Conservation (phyloP, 441 rosid genomes). For the Jatropha multifida region DNA sequence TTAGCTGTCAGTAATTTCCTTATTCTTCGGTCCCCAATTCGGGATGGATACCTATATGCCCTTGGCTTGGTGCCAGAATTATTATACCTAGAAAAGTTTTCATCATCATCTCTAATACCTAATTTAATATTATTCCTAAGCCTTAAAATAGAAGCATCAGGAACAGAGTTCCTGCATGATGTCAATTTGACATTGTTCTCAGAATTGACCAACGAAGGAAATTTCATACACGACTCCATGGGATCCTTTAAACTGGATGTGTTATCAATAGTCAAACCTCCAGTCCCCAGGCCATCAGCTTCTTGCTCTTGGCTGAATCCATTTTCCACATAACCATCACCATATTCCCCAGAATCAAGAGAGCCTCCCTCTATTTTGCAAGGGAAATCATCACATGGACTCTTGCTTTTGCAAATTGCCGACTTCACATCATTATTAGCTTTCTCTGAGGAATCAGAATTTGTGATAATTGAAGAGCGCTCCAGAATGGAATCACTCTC, state of each 20-base stretch:
- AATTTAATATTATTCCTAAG: constrained; percentile 54
- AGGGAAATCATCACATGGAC: constrained; percentile 26
- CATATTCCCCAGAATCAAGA: constrained; percentile 33
- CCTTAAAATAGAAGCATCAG: constrained; percentile 49
- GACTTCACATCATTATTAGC: constrained; percentile 38
- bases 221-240: constrained; percentile 33
- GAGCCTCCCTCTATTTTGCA: constrained; percentile 35
- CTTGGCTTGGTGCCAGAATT: constrained; percentile 30
- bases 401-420: constrained; percentile 30
- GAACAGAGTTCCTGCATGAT: constrained; percentile 31
- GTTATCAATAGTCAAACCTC: constrained; percentile 32
- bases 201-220: constrained; percentile 32
- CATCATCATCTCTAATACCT: constrained; percentile 62
- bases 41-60: constrained; percentile 35
- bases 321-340: constrained; percentile 35
- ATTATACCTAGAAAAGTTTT: constrained; percentile 31
- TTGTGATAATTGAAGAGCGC: constrained; percentile 34
- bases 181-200: constrained; percentile 42
- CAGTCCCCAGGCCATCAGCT: constrained; percentile 29
- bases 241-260: constrained; percentile 41
- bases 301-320: constrained; percentile 30
- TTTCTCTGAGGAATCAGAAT: constrained; percentile 38
- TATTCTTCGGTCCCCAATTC: constrained; percentile 37
- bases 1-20: constrained; percentile 37
- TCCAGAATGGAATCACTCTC: constrained; percentile 49